Percentiles rank a stretch among this genome's conserved stretches.
Conservation (phyloP, 2,329 filamentous ascomycete genomes). For the Nemania diffusa region DNA sequence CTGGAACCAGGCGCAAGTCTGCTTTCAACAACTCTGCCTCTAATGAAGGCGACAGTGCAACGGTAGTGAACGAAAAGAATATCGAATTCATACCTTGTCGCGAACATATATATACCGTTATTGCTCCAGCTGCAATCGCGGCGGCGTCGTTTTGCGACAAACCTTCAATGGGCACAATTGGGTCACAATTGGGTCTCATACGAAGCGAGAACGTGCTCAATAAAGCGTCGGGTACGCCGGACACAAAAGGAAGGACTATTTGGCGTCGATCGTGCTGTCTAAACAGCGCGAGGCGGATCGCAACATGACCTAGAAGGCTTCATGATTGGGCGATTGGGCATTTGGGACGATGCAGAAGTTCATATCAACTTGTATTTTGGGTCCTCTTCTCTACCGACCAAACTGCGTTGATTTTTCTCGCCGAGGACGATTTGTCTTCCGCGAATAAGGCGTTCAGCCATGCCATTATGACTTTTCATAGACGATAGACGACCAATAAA, state of each 20-base stretch:
- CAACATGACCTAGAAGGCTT: background rate
- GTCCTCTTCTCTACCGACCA: constrained; percentile 5
- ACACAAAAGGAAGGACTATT: background rate
- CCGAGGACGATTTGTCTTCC: constrained; percentile 5
- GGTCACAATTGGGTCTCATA: background rate
- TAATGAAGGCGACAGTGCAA: constrained; percentile 5
- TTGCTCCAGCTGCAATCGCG: background rate
- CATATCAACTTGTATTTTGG: background rate
- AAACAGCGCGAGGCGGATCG: background rate
- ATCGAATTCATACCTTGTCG: background rate
- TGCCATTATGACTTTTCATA: too few species aligned
- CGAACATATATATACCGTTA: background rate
- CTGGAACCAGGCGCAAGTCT: constrained; percentile 42
- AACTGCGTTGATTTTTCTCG: background rate
- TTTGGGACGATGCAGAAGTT: constrained; percentile 4
- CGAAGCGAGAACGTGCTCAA: constrained; percentile 2
- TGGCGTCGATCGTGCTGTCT: background rate
- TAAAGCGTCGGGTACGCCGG: constrained; percentile 7
- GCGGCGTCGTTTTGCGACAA: background rate
- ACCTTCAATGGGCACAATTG: too few species aligned
- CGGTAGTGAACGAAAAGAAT: background rate
- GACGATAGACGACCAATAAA: constrained; percentile 19
- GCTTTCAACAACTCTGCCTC: constrained; percentile 43
- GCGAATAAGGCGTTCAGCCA: background rate
- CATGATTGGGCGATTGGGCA: background rate